Base-by-base conservation (phyloP, 2,329 filamentous ascomycete genomes). In the Neofusicoccum ribis region DNA sequence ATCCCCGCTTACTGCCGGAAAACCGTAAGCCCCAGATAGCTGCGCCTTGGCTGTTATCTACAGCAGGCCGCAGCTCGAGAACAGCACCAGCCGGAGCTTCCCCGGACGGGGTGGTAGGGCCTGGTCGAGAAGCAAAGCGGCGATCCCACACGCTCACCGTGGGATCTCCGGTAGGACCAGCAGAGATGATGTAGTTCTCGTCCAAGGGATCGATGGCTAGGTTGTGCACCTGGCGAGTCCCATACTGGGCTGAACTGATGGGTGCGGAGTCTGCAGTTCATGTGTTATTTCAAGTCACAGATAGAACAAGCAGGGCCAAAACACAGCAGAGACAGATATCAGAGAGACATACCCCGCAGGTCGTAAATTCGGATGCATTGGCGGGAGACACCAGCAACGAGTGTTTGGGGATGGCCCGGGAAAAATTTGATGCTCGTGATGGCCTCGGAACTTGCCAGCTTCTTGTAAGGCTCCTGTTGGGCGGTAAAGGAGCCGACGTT, bases 381-480 rank as follows among this genome's bases (percentile, higher is more conserved):
- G 49, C 89, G 86, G 69, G 91, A 91, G 58, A 93, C 89, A 0
- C 90, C 91, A 34, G 89, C 88, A 34, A 93, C 86, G 11, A 95
- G 80, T 23, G 89, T 90, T 68, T 92, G 86, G 8, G 91, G 91
- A 68, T 88, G 89, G 68, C 90, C 86, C 66, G 91, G 86, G 66
- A 94, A 93, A 80, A 94, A 96, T 71, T 91, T 89, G 70, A 93
- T 88, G 72, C 91, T 93, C 1, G 90, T 91, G 27, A 95, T 89
- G n/a, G 90, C 89, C 47, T 92, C 89, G 60, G 74, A 87, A 77
- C 72, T 85, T 76, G 67, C 90, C 80, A 76, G 88, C 84, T 72
- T 84, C 76, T 73, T 86, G 77, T 72, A 82, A 70, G 75, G 84
- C 75, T 83, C 81, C 44, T 79, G 74, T 82, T 82, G 75, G 84